Conservation (phyloP, 176 grass and related monocot species). For the Avena atlantica region DNA sequence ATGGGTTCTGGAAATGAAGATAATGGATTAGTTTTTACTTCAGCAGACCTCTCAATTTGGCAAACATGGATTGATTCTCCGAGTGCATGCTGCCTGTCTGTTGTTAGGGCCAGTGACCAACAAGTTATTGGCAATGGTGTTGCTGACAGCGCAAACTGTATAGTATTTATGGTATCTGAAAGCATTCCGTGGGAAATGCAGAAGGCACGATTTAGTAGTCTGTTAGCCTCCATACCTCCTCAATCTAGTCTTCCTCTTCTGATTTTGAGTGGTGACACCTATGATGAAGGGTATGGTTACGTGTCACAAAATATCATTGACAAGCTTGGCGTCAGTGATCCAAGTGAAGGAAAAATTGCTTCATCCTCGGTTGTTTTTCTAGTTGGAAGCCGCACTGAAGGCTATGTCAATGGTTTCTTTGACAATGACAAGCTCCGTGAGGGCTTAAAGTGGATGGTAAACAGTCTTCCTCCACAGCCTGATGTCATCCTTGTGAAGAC, state of each 20-base stretch:
- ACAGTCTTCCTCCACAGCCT: conserved; percentile 65
- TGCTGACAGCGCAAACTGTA: conserved; percentile 50
- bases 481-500: conserved; percentile 66
- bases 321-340: conserved; percentile 60
- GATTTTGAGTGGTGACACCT: conserved; percentile 64
- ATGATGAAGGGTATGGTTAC: conserved; percentile 55
- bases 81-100: conserved; percentile 62
- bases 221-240: conserved; percentile 67
- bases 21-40: conserved; percentile 46
- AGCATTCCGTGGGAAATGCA: conserved; percentile 75
- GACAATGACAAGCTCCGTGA: conserved; percentile 69
- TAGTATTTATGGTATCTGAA: conserved; percentile 86
- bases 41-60: conserved; percentile 67
- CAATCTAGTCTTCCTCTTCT: conserved; percentile 75
- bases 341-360: conserved; percentile 54
- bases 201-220: conserved; percentile 59
- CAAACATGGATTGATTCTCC: conserved; percentile 54
- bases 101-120: conserved; percentile 68
- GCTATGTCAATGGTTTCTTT: conserved; percentile 64
- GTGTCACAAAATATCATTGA: conserved; percentile 54
- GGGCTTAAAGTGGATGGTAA: conserved; percentile 77
- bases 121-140: conserved; percentile 50
- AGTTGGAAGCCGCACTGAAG: conserved; percentile 33
- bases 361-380: conserved; percentile 75
- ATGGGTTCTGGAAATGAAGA: conserved; percentile 60